Evolutionary conservation across 2,329 filamentous ascomycete species (phyloP).

Genomic region (Coniochaeta sp.): DNA sequence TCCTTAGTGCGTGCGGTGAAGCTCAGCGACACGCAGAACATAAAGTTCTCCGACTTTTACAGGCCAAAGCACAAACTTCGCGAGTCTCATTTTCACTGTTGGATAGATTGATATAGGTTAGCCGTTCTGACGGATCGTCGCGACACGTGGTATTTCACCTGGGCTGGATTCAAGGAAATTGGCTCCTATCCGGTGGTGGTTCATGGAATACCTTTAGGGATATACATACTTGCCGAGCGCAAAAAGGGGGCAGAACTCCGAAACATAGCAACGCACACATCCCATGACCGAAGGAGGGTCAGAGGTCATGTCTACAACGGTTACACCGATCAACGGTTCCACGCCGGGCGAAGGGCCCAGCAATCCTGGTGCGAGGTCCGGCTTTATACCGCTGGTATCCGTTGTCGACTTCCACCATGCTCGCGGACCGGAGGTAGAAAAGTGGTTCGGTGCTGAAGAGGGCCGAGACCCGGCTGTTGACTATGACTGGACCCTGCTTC

Average conservation of each 20-base stretch:
- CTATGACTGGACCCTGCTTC: slow-evolving; percentile 80
- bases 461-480: slow-evolving; percentile 70
- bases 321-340: slow-evolving; percentile 8
- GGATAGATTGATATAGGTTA: background rate
- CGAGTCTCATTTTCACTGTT: background rate
- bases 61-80: background rate
- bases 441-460: slow-evolving; percentile 74
- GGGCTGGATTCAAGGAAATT: background rate
- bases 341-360: background rate
- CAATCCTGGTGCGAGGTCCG: slow-evolving; percentile 7
- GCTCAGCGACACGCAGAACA: background rate
- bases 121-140: background rate
- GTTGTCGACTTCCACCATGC: slow-evolving; percentile 83
- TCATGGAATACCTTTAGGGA: background rate
- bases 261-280: background rate
- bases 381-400: slow-evolving; percentile 62
- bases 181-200: background rate
- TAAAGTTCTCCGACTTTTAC: background rate
- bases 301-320: slow-evolving; percentile 7
- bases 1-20: background rate
- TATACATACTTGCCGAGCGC: background rate
- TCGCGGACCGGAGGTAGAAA: slow-evolving; percentile 84
- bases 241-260: background rate
- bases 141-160: background rate
- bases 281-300: background rate